Percentiles rank a stretch among this genome's conserved stretches.
Evolutionary conservation across 1,139 yeast species (phyloP).

Genomic region (Diutina scorzettiae): DNA sequence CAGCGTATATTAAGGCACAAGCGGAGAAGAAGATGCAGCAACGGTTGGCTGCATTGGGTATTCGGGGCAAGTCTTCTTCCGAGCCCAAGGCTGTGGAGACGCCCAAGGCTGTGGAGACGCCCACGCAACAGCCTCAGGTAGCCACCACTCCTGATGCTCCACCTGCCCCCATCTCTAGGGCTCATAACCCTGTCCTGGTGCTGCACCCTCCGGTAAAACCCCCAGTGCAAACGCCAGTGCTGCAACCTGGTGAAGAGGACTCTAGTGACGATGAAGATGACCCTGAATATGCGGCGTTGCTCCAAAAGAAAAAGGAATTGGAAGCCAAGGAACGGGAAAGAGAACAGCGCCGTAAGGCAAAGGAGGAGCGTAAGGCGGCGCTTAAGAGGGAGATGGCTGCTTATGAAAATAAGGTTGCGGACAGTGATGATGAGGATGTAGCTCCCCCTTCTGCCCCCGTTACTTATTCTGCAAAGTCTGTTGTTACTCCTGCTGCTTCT

Average conservation of each 20-base stretch:
- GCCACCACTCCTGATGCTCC: not conserved
- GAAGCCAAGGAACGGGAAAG: slow-evolving; percentile 36
- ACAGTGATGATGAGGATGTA: slow-evolving; percentile 18
- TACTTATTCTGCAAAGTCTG: not conserved
- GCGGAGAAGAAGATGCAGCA: slow-evolving; percentile 88
- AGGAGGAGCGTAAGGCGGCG: slow-evolving; percentile 49
- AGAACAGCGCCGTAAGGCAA: slow-evolving; percentile 36
- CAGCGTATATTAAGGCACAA: slow-evolving; percentile 79
- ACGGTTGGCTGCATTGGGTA: slow-evolving; percentile 76
- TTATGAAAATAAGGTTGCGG: slow-evolving; percentile 26
- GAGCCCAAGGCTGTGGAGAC: not conserved
- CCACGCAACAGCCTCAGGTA: not conserved
- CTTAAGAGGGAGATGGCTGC: slow-evolving; percentile 50
- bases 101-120: not conserved
- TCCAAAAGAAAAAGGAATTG: slow-evolving; percentile 36
- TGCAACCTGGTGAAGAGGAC: not conserved
- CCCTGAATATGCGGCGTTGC: slow-evolving; percentile 33
- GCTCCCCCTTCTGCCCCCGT: slow-evolving; percentile 9
- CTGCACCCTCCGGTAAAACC: not conserved
- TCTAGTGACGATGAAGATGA: slow-evolving; percentile 28
- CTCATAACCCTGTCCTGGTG: not conserved
- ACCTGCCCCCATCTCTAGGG: not conserved
- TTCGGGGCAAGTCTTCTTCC: slow-evolving; percentile 30
- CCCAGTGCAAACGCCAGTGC: not conserved
- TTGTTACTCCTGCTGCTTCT: slow-evolving; percentile 4